Evolutionary conservation across 192 early-diverging fungal genomes (phyloP).

Genomic region (Umbelopsis sp.): DNA sequence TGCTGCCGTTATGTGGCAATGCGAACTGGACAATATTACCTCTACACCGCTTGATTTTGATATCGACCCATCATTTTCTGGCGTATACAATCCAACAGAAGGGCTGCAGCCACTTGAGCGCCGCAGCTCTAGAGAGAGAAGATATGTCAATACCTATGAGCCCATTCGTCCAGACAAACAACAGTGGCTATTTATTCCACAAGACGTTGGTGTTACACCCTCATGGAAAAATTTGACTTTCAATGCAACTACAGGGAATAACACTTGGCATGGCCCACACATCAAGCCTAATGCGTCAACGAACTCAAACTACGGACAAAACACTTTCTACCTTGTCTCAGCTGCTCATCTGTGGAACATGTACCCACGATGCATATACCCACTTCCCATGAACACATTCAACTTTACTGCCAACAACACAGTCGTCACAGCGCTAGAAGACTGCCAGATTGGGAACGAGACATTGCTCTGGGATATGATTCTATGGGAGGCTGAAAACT

Average conservation of each 20-base stretch:
- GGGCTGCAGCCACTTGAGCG: slow-evolving; percentile 21
- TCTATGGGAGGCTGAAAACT: slow-evolving; percentile 26
- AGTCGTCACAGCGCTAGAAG: slow-evolving; percentile 26
- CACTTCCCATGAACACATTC: slow-evolving; percentile 20
- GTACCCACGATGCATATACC: slow-evolving; percentile 26
- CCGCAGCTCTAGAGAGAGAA: background rate
- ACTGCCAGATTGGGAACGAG: slow-evolving; percentile 25
- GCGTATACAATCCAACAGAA: slow-evolving; percentile 23
- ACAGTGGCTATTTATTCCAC: slow-evolving; percentile 35
- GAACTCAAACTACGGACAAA: slow-evolving; percentile 13
- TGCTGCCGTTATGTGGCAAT: slow-evolving; percentile 34
- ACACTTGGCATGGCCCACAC: background rate
- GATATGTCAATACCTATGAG: slow-evolving; percentile 25
- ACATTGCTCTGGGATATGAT: slow-evolving; percentile 30
- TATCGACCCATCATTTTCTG: slow-evolving; percentile 21
- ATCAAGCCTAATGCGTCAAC: slow-evolving; percentile 14
- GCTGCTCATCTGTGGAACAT: slow-evolving; percentile 36
- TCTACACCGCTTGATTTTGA: slow-evolving; percentile 25
- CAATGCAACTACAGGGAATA: slow-evolving; percentile 23
- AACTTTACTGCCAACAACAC: slow-evolving; percentile 34
- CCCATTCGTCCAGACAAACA: slow-evolving; percentile 35
- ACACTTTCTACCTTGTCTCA: slow-evolving; percentile 22
- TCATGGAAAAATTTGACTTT: slow-evolving; percentile 22
- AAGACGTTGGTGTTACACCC: background rate
- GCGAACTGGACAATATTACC: slow-evolving; percentile 28